Base-by-base conservation (phyloP, 345 rosid genomes). In the Punica granatum region DNA sequence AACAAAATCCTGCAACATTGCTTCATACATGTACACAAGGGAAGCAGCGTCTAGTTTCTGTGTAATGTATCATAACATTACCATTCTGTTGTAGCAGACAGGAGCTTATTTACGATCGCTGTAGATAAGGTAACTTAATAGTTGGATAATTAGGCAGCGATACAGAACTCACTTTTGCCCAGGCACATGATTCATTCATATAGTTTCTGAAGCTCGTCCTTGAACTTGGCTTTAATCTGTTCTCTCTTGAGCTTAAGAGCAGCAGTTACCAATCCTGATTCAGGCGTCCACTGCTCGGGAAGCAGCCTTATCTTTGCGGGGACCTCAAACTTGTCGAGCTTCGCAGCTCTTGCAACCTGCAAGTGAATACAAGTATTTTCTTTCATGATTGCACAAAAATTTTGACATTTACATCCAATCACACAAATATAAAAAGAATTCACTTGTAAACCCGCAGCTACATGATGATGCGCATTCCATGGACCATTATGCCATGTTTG, bases 201-300 rank as follows among this genome's bases (percentile, higher is more conserved):
- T 51, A 90, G 65, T 77, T 84, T 82, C 51, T 75, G 74, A 73
- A 90, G 95, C 39, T 85, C 91, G 21, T 88, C 88, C 72, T 83
- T 88, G 68, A 76, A 92, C 73, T 73, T 85, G 33, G 84, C 35
- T 76, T 82, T 92, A 19, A 90, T 44, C 54, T 81, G 97, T 67
- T 91, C 92, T 72, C 92, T 84, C 81, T 81, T 88, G 63, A 88
- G 80, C 80, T 90, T 86, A 44, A 90, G 75, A 26, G 97, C 92
- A 34, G 85, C 89, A 4, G 89, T 90, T 41, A 86, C 95, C 58
- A 90, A 68, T 19, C 95, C 94, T 0, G 89, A 81, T 67, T 90
- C 89, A 0, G 97, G 98, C 59, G 97, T 88, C 98, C 96, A 90
- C 21, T 85, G 85, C 26, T 90, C 93, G 0, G 92, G 71, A 28